A percentile compares a stretch with the other conserved stretches of the same genome.
Conservation (phyloP, 306 rosid genomes). For the Myrica gale region DNA sequence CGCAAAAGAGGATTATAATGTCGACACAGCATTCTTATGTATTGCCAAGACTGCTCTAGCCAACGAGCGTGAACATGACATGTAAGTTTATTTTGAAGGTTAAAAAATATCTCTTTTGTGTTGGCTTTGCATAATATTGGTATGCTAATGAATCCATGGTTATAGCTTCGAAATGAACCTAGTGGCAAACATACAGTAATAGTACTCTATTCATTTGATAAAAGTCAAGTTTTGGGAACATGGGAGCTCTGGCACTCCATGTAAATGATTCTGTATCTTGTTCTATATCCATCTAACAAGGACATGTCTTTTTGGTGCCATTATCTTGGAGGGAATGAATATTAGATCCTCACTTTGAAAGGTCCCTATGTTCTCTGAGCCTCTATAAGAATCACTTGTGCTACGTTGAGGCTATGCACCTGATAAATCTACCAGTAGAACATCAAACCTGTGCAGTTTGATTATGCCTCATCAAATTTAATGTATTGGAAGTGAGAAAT, state of each 20-base stretch:
- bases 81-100: constrained; percentile 51
- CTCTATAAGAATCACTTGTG: not conserved
- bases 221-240: not conserved
- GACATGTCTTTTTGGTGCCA: not conserved
- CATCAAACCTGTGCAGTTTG: not conserved
- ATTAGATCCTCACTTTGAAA: not conserved
- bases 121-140: not conserved
- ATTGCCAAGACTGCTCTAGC: constrained; percentile 85
- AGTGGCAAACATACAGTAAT: not conserved
- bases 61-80: constrained; percentile 72
- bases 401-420: not conserved
- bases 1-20: constrained; percentile 90
- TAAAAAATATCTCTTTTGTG: not conserved
- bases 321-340: not conserved
- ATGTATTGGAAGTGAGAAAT: not conserved
- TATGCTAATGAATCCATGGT: not conserved
- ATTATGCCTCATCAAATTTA: not conserved
- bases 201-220: not conserved
- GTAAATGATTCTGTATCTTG: no score
- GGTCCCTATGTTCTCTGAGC: not conserved
- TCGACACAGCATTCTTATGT: constrained; percentile 77
- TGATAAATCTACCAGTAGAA: not conserved
- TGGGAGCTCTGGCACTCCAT: not conserved
- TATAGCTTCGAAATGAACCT: not conserved
- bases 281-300: not conserved